These are phyloP conservation scores for Metschnikowia peoriensis DNA, from an alignment of 805 yeast species.

Conservation along the genomic window DNA sequence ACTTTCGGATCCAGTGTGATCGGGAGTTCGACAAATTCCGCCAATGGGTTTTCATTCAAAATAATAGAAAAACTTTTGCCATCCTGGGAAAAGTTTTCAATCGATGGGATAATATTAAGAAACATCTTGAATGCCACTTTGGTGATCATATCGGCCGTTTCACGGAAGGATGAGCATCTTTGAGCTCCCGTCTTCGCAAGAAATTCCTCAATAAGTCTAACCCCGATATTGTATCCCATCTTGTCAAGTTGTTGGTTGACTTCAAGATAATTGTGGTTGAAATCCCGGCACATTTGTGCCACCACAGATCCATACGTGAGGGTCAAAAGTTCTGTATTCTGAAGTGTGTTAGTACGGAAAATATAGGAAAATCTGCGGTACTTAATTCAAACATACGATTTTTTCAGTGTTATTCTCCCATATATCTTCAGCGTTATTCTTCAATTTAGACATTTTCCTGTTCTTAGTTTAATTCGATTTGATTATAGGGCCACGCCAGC, in stretches of 20 bases:
- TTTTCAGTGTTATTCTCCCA: constrained; percentile 90
- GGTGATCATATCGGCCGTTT: constrained; percentile 82
- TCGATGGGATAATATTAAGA: constrained; percentile 73
- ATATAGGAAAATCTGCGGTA: not conserved
- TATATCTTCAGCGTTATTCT: constrained; percentile 72
- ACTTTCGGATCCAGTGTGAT: constrained; percentile 61
- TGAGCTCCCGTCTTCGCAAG: constrained; percentile 84
- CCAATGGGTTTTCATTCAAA: constrained; percentile 82
- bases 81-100: constrained; percentile 75
- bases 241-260: constrained; percentile 82
- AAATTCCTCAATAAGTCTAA: constrained; percentile 88
- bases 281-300: constrained; percentile 84
- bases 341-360: constrained; percentile 11
- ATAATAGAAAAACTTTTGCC: constrained; percentile 71
- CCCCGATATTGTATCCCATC: constrained; percentile 96
- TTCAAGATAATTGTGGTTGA: constrained; percentile 65
- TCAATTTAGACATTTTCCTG: constrained; percentile 15
- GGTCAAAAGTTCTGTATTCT: constrained; percentile 92
- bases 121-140: constrained; percentile 91
- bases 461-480: not conserved
- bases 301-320: constrained; percentile 93
- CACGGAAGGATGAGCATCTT: constrained; percentile 75
- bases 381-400: constrained; percentile 50
- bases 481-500: not conserved
- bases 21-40: constrained; percentile 94